Evolutionary conservation across 2,329 filamentous ascomycete genomes (phyloP).

Genomic region (Ophiostoma perfectum): DNA sequence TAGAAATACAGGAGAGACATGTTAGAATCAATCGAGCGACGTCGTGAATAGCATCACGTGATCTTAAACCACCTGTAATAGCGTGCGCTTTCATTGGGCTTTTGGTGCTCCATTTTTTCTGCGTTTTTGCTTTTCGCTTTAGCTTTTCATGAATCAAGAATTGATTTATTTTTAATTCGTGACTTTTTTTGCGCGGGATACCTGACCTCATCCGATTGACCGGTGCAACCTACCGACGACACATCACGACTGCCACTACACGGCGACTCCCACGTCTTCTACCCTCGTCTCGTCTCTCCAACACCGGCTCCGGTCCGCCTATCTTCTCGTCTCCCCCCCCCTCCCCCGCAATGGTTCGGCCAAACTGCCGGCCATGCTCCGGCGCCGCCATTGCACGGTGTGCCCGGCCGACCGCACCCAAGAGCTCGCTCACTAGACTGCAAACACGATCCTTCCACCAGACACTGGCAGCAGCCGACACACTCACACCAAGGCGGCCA

Average conservation of each 20-base stretch:
- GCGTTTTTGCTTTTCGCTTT: background rate
- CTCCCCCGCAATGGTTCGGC: slow-evolving; percentile 41
- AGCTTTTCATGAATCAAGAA: background rate
- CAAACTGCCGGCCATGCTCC: slow-evolving; percentile 44
- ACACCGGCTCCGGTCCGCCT: background rate
- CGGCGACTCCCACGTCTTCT: background rate
- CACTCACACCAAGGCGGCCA: background rate
- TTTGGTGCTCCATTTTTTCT: background rate
- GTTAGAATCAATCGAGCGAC: too few species aligned
- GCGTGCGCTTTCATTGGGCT: background rate
- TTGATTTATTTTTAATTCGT: background rate
- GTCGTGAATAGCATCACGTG: background rate
- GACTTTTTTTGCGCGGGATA: too few species aligned
- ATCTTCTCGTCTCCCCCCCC: background rate
- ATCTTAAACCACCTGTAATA: background rate
- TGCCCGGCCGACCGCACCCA: slow-evolving; percentile 19
- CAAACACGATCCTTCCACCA: slow-evolving; percentile 14
- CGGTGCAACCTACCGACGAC: too few species aligned
- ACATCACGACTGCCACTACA: background rate
- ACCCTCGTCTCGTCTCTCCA: too few species aligned
- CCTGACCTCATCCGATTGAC: too few species aligned
- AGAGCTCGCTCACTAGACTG: background rate
- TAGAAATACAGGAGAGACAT: background rate
- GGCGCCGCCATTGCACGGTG: slow-evolving; percentile 35
- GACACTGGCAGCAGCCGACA: background rate